Evolutionary conservation across 106 monocot species (phyloP), one percentile per base, ranked within the genome.

Genomic region (Amphibolis antarctica): DNA sequence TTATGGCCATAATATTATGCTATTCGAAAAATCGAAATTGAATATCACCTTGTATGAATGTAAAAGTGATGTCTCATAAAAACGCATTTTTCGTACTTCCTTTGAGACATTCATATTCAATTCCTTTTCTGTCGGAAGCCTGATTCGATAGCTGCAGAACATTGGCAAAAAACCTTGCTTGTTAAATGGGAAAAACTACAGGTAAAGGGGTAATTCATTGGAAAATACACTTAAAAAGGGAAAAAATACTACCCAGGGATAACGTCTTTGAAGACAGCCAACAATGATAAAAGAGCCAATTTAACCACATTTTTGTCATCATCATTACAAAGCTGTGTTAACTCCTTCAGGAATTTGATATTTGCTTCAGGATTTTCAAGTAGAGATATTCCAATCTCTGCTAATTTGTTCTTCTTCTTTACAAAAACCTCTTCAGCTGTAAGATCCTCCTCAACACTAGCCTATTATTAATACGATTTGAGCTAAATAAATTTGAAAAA

Each of bases 261-360:
- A 14, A 99, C 85, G 46, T 99, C 98, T 67, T 77, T 99, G 65
- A 99, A 99, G 60, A 99, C 91, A 70, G 98, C 87, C 43, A 92
- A 54, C 64, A 85, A 62, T 25, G 98, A 99, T 70, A 85, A 74
- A 21, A 91, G 67, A 22, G 78, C 85, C 47, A 99, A 79, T 53
- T 91, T 84, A 56, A 85, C 75, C 29, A 99, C 64, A 29, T 79
- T 79, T 61, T 71, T 68, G 58, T 99, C 84, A 53, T 77, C 66
- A 56, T 99, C 98, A 54, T 77, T 60, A 64, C 82, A 85, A 44
- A 99, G 75, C 23, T 81, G 69, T 43, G 88, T 61, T 67, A 99
- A 66, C 23, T 99, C 98, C 71, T 82, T 92, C 19, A 99, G 55
- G 42, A 64, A 74, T 72, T 75, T 83, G 50, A 99, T 85, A 72